Percentiles rank a stretch among this genome's conserved stretches.
These are phyloP conservation scores for Alternaria hordeiaustralica DNA, from an alignment of 2,329 filamentous ascomycete genomes.

Conservation along the genomic window DNA sequence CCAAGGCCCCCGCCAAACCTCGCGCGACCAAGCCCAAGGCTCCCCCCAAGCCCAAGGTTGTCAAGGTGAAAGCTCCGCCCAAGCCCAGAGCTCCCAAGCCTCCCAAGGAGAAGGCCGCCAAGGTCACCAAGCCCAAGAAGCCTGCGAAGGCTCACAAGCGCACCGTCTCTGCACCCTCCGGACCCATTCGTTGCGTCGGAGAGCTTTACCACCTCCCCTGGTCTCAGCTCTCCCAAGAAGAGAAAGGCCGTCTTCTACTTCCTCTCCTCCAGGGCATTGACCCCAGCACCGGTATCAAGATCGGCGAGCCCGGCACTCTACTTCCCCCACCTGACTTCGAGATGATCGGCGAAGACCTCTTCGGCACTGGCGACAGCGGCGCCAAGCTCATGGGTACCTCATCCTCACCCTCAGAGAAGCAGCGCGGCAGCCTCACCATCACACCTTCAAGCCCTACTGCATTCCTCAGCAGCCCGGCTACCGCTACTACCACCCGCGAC, in stretches of 20 bases:
- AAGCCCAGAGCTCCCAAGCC: conserved; percentile 1
- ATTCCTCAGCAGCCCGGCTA: background rate
- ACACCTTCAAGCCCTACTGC: background rate
- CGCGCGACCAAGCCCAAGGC: background rate
- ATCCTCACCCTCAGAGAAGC: rapidly evolving
- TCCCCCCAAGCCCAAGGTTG: background rate
- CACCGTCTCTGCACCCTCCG: background rate
- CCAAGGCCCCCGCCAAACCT: background rate
- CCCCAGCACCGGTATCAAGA: conserved; percentile 13
- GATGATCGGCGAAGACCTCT: background rate
- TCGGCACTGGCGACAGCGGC: background rate
- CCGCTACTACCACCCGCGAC: background rate
- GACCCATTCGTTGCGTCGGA: background rate
- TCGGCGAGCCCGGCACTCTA: background rate
- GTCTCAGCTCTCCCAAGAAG: conserved; percentile 12
- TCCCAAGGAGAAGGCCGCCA: background rate
- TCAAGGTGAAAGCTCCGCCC: background rate
- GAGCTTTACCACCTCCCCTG: conserved; percentile 20
- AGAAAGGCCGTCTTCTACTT: conserved; percentile 25
- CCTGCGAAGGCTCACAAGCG: conserved; percentile 3
- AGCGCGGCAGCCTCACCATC: background rate
- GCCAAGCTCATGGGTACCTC: background rate
- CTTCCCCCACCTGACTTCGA: background rate
- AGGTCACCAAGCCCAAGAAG: conserved; percentile 1
- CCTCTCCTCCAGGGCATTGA: conserved; percentile 27